Base-by-base conservation (phyloP, 257 asterid species). In the Fraxinus anomala region DNA sequence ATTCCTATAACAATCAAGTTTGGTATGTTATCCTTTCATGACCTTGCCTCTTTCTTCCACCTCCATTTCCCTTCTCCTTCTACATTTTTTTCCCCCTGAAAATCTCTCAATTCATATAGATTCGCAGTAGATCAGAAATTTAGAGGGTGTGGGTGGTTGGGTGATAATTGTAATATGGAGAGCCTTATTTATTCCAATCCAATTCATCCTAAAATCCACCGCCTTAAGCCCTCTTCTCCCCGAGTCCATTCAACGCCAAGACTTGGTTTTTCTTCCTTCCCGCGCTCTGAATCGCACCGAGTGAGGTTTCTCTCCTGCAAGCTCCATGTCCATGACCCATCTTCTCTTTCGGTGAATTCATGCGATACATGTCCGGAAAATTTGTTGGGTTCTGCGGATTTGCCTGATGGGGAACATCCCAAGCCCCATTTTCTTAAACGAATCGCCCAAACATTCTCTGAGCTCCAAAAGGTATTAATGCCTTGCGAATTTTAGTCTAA, bases 131-230 rank as follows among this genome's bases (percentile, higher is more conserved):
- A 42, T 31, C 34, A 23, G 31, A 26, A 5, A 42, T 23, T 26
- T 3, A 6, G 6, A 56, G 23, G 36, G 1, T 31, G 33, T 31
- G 33, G n/a, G 59, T 42, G 17, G 49, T 10, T 42, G 73, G 59
- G 13, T 39, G 9, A 0, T 28, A 26, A 24, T 72, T 76, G 0
- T 24, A 16, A 3, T 61, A 93, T 93, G 97, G 97, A 90, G 89
- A 89, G 92, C 81, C 89, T 93, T 75, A 82, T 93, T 85, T 73
- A 81, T 76, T 85, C 92, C 83, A 89, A 87, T 79, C 73, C 96
- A 6, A 78, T 86, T 82, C 85, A 94, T 1, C 85, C 89, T 10
- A 85, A 88, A 39, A 81, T 72, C 82, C 84, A 83, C 68, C 78
- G 19, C 9, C 13, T 75, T 24, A 75, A 81, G 56, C 84, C 70